These are phyloP conservation scores for Cyberlindnera samutprakarnensis DNA, from an alignment of 805 yeast species.

Conservation along the genomic window DNA sequence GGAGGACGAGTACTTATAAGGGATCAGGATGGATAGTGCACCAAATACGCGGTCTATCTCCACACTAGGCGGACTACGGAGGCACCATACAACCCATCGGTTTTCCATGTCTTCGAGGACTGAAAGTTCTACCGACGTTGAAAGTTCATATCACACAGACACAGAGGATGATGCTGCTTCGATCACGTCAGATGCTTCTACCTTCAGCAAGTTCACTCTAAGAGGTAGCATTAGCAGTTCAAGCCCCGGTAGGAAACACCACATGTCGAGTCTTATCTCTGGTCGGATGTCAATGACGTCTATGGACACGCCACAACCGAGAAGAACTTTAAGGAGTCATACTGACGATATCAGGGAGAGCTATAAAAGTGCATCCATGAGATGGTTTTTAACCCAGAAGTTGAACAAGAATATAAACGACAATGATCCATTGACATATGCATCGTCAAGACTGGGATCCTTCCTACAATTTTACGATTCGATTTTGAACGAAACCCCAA, in stretches of 20 bases:
- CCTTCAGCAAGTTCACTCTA: neutral
- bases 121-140: too few species aligned
- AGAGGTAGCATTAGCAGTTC: too few species aligned
- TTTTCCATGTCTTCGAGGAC: too few species aligned
- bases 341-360: slow-evolving; percentile 11
- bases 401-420: slow-evolving; percentile 4
- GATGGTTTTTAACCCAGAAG: slow-evolving; percentile 13
- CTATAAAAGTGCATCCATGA: slow-evolving; percentile 11
- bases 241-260: too few species aligned
- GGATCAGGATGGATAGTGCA: too few species aligned
- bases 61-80: too few species aligned
- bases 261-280: slow-evolving; percentile 5
- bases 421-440: slow-evolving; percentile 13
- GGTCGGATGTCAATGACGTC: slow-evolving; percentile 16
- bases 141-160: neutral
- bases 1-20: too few species aligned
- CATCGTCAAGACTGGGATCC: slow-evolving; percentile 11
- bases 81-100: too few species aligned
- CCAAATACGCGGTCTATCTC: too few species aligned
- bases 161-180: neutral
- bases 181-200: slow-evolving; percentile 1
- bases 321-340: slow-evolving; percentile 1
- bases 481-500: slow-evolving; percentile 3
- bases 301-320: slow-evolving; percentile 3
- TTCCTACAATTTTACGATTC: slow-evolving; percentile 17